A percentile compares a stretch with the other conserved stretches of the same genome.
These are phyloP conservation scores for Leishmania martiniquensis DNA, from an alignment of 208 protist genomes.

Conservation along the genomic window DNA sequence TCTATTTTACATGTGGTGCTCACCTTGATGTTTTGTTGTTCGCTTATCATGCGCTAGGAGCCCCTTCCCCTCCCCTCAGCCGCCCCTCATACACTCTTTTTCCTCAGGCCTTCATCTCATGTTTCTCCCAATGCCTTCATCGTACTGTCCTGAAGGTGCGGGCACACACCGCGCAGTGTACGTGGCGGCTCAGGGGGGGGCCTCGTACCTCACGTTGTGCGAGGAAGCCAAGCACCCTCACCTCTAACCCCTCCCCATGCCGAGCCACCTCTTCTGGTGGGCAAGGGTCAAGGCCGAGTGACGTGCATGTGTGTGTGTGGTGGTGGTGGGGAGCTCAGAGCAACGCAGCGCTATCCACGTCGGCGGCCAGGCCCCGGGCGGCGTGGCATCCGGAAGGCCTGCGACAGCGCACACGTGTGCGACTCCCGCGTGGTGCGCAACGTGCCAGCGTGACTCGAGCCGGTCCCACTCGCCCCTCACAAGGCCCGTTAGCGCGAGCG, in stretches of 20 bases:
- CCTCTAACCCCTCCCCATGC: background rate
- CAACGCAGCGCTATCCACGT: background rate
- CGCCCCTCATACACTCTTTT: too few relatives aligned
- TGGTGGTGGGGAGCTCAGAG: background rate
- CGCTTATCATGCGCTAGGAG: too few relatives aligned
- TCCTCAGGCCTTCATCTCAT: background rate
- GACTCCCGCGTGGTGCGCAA: background rate
- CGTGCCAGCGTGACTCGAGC: background rate
- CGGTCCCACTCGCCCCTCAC: background rate
- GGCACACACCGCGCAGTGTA: background rate
- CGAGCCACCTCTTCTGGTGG: background rate
- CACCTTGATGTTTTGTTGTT: too few relatives aligned
- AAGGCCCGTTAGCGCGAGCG: background rate
- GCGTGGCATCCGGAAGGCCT: background rate
- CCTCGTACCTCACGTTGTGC: background rate
- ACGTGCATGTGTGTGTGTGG: background rate
- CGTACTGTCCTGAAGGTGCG: background rate
- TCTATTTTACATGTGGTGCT: too few relatives aligned
- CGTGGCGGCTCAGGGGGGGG: background rate
- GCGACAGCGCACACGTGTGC: background rate
- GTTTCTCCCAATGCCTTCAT: too few relatives aligned
- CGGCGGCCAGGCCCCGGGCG: too few relatives aligned
- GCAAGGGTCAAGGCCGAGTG: background rate
- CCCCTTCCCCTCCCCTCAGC: too few relatives aligned
- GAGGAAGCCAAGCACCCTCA: background rate